A percentile compares a stretch with the other conserved stretches of the same genome.
Evolutionary conservation across 371 early-diverging fungal species (phyloP).

Genomic region (Batkoa obscura): DNA sequence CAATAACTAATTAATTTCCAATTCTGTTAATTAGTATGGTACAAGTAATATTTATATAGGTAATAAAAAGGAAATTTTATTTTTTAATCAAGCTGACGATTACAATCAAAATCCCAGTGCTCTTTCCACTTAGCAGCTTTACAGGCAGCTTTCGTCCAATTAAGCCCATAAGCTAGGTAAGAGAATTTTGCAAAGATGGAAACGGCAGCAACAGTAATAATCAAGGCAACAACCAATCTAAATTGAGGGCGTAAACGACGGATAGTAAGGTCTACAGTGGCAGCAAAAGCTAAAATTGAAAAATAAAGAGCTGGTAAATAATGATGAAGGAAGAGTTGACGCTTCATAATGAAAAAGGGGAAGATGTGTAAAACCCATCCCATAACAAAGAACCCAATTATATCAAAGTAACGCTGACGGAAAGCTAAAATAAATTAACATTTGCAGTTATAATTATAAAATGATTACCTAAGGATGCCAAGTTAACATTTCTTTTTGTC

Average conservation of each 20-base stretch:
- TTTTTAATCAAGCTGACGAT: slow-evolving; percentile 7
- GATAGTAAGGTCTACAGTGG: slow-evolving; percentile 47
- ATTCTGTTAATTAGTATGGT: too few species aligned
- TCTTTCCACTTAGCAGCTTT: slow-evolving; percentile 53
- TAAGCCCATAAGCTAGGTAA: slow-evolving; percentile 66
- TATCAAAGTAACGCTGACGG: slow-evolving; percentile 26
- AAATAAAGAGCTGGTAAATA: slow-evolving; percentile 88
- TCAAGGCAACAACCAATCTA: slow-evolving; percentile 25
- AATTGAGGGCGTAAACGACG: slow-evolving; percentile 27
- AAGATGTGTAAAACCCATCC: slow-evolving; percentile 88
- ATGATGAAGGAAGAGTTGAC: slow-evolving; percentile 94
- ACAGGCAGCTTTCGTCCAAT: slow-evolving; percentile 48
- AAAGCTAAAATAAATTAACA: slow-evolving; percentile 6
- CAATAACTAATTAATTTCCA: too few species aligned
- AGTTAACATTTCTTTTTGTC: slow-evolving; percentile 49
- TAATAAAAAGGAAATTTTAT: too few species aligned
- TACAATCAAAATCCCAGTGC: slow-evolving; percentile 71
- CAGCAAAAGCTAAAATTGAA: slow-evolving; percentile 48
- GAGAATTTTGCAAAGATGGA: slow-evolving; percentile 36
- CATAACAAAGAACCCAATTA: slow-evolving; percentile 58
- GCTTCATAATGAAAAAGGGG: slow-evolving; percentile 87
- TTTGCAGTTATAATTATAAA: neutral
- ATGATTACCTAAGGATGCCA: slow-evolving; percentile 27
- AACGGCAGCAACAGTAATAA: slow-evolving; percentile 21
- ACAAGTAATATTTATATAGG: too few species aligned